Conservation (phyloP, 2,329 filamentous ascomycete species). For the Sordariomycetes sp. region DNA sequence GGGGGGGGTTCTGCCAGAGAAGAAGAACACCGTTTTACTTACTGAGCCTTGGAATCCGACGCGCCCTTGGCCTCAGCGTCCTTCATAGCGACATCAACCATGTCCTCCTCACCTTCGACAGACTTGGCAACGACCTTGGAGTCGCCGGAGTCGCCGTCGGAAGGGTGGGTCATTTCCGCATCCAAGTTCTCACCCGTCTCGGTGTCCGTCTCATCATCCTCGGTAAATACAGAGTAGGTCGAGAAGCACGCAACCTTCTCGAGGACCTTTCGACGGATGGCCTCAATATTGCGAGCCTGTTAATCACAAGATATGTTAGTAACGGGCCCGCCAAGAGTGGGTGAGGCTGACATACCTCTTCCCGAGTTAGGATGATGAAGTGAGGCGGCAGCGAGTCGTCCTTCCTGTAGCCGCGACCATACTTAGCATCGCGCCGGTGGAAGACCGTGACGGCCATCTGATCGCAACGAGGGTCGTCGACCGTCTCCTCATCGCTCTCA, state of each 20-base stretch:
- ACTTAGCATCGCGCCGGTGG: conserved; percentile 34
- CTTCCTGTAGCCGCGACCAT: conserved; percentile 13
- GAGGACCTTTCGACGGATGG: conserved; percentile 68
- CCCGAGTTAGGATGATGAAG: conserved; percentile 62
- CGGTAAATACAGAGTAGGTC: conserved; percentile 49
- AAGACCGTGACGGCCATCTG: conserved; percentile 59
- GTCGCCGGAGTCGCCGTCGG: conserved; percentile 53
- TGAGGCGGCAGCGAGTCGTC: conserved; percentile 35
- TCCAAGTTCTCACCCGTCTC: conserved; percentile 41
- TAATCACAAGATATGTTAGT: neutral
- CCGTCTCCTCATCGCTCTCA: conserved; percentile 32
- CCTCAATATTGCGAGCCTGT: conserved; percentile 46
- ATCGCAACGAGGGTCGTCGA: conserved; percentile 50
- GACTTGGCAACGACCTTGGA: conserved; percentile 64
- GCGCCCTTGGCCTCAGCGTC: conserved; percentile 29
- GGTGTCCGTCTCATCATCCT: conserved; percentile 27
- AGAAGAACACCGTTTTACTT: neutral
- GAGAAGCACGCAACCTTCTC: conserved; percentile 65
- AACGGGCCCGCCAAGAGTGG: conserved; percentile 9
- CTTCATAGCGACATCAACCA: conserved; percentile 82
- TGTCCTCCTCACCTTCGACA: conserved; percentile 76
- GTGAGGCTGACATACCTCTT: conserved; percentile 41
- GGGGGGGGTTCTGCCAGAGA: neutral
- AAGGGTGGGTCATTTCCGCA: conserved; percentile 56
- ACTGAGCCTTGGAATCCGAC: conserved; percentile 8